phyloP scores from a whole-genome alignment of 1,284 basidiomycete species.

The Coniferiporia weirii region DNA sequence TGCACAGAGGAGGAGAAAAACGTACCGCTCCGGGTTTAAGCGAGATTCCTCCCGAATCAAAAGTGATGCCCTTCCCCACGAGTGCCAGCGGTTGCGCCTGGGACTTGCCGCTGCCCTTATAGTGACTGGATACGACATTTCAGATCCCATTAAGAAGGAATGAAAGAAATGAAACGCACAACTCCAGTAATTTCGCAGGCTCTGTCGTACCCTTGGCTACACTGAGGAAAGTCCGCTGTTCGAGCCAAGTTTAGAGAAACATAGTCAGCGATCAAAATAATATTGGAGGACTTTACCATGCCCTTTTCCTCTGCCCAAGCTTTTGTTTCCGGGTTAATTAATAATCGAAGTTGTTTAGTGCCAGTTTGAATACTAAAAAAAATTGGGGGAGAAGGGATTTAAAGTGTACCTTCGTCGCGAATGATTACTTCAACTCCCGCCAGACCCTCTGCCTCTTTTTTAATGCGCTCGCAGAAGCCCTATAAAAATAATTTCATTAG shows the following conservation, averaged over 20 bases:
- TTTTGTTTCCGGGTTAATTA: constrained; percentile 23
- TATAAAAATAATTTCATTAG: constrained; percentile 24
- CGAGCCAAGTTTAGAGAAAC: neutral
- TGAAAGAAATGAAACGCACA: constrained; percentile 38
- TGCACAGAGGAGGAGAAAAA: constrained; percentile 22
- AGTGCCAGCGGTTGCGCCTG: constrained; percentile 65
- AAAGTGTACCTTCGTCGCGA: constrained; percentile 63
- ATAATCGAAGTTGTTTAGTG: neutral
- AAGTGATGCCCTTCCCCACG: constrained; percentile 88
- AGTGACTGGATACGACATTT: constrained; percentile 38
- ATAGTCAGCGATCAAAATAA: neutral
- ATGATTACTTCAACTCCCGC: constrained; percentile 68
- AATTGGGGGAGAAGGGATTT: neutral
- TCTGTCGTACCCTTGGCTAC: constrained; percentile 81
- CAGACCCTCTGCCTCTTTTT: constrained; percentile 63
- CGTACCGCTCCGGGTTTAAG: constrained; percentile 72
- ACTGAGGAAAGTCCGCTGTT: constrained; percentile 77
- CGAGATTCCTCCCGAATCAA: constrained; percentile 87
- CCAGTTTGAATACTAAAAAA: neutral
- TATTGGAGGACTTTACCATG: constrained; percentile 57
- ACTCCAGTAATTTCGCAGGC: constrained; percentile 84
- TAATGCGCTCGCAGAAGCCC: constrained; percentile 68
- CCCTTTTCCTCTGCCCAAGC: constrained; percentile 78
- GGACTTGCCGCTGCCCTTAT: constrained; percentile 57
- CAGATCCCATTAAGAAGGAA: no score